Evolutionary conservation across 495 filamentous ascomycete species (phyloP), one percentile per base, ranked within the genome.

Genomic region (Hypoxylon rickii): DNA sequence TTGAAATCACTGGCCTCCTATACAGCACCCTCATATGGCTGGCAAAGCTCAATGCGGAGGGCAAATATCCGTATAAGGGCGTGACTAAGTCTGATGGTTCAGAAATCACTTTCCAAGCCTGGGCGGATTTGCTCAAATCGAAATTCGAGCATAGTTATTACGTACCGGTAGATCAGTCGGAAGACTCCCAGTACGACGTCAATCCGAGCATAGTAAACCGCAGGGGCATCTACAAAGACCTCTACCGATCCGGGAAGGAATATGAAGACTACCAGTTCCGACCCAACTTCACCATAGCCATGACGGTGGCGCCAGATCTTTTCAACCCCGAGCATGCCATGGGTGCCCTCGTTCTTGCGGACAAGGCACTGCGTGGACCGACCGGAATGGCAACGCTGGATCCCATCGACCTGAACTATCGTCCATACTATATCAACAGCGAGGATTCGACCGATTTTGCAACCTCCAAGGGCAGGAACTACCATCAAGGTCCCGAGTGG

Each of bases 401-500:
- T 64, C 93, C 95, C 2, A 76, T 76, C 4, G 95, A 99, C 68
- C 76, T 89, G 22, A 96, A 97, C 67, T 99, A 99, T 70, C 86
- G 88, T 5, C 90, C 90, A 0, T 86, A 92, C 76, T 99, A 99
- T 76, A 85, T 84, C 75, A 99, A 99, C 74, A 88, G 87, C 36
- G 92, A 97, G 67, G 95, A 99, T 70, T 89, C 84, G 8, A 83
- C 79, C 29, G 89, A 96, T 67, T 97, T 96, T 65, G 80, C 86
- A 1, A 97, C 91, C 0, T 83, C 87, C 49, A 97, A 97, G 64
- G 95, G 95, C 11, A 79, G 95, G 13, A 97, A 96, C 67, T 99
- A 99, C 70, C 95, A 99, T 68, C 94, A 97, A 70, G 95, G 95
- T 1, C 95, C 95, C 0, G 95, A 99, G 71, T 99, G 95, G 95